A percentile compares a stretch with the other conserved stretches of the same genome.
phyloP scores from a whole-genome alignment of 2,329 filamentous ascomycete species.

The Colletotrichum sp. region DNA sequence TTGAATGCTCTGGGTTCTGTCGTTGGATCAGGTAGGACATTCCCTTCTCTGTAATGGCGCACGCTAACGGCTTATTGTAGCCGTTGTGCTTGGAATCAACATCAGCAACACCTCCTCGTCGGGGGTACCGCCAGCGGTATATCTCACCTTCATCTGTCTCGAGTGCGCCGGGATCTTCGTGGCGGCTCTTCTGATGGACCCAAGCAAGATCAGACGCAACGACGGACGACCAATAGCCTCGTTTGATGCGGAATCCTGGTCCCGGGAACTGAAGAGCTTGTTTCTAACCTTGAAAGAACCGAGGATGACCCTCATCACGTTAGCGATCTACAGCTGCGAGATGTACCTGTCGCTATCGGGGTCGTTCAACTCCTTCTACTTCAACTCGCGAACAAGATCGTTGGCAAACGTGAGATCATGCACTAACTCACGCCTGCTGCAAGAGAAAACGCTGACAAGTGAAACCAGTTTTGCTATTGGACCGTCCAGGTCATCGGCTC shows the following conservation, averaged over 20 bases:
- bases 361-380: background rate
- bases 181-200: background rate
- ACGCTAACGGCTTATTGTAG: background rate
- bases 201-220: background rate
- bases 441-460: background rate
- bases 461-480: background rate
- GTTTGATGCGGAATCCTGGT: background rate
- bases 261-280: background rate
- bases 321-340: background rate
- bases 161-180: background rate
- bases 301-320: background rate
- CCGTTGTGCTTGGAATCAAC: background rate
- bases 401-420: background rate
- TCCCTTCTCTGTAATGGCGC: background rate
- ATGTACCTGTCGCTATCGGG: background rate
- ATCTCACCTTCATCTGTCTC: background rate
- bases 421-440: rapidly evolving
- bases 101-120: background rate
- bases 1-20: background rate
- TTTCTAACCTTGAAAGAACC: background rate
- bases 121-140: background rate
- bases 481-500: background rate
- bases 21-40: background rate
- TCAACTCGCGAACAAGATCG: background rate
- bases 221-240: background rate